Evolutionary conservation across 768 basidiomycete species (phyloP), one percentile per base, ranked within the genome.

Genomic region (Suillus lakei): DNA sequence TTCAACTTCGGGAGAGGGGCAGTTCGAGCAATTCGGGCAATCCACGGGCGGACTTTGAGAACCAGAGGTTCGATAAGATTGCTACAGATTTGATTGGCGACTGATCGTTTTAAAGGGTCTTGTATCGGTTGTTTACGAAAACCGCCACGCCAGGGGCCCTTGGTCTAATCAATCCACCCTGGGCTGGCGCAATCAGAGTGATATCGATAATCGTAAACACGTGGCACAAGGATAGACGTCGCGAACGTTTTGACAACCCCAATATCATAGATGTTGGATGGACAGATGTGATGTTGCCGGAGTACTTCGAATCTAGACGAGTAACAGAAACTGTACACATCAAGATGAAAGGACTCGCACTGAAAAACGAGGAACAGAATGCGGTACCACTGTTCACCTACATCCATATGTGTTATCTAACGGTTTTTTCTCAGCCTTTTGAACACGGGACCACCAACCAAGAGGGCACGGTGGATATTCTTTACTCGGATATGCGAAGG

Each of bases 31-130:
- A n/a, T 28, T 15, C 26, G 4, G 28, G 50, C 15, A 50, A 74
- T 10, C 70, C 73, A 44, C 78, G 86, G 9, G 83, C 71, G 3
- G 72, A 74, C 9, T 86, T 84, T 72, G 85, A 86, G 60, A 82
- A 85, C 53, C 82, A 84, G 54, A 78, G 85, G 83, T 82, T 64
- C 39, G 4, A 5, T 16, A 10, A 23, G 32, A 46, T n/a, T 10
- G 16, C 48, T 51, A 26, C 36, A 18, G 30, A 44, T 30, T 15
- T 34, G 30, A 18, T 46, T 13, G 4, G 39, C 18, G 56, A 58
- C 56, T 58, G 26, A 58, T n/a, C 53, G 13, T 13, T 46, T 38
- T n/a, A 28, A 54, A 82, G 81, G 23, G 63, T 71, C 0, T 63
- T 82, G 21, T 81, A 79, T 62, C 67, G 68, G 13, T 69, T 82